Percentiles rank a stretch among this genome's conserved stretches.
These are phyloP conservation scores for Thraustotheca clavata DNA, from an alignment of 352 stramenopile genomes.

Conservation along the genomic window DNA sequence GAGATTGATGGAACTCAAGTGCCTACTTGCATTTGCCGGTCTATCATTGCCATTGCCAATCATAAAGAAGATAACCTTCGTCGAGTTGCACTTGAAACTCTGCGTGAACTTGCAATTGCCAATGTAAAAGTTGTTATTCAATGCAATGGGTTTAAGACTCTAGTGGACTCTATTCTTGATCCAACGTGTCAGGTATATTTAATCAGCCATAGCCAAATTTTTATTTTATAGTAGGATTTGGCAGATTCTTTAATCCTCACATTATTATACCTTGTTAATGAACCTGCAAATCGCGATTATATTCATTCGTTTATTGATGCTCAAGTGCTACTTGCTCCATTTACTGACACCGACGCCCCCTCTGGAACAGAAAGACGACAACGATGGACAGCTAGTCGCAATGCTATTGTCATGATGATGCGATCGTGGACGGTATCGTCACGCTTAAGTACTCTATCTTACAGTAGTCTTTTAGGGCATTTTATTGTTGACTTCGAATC, in stretches of 20 bases:
- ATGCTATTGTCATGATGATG: slow-evolving; percentile 87
- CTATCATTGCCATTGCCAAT: slow-evolving; percentile 71
- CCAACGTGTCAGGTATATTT: slow-evolving; percentile 56
- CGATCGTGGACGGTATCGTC: slow-evolving; percentile 69
- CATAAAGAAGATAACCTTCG: slow-evolving; percentile 87
- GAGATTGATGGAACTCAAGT: slow-evolving; percentile 80
- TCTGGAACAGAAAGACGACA: slow-evolving; percentile 76
- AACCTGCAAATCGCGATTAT: slow-evolving; percentile 73
- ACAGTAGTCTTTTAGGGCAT: slow-evolving; percentile 38
- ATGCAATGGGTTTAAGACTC: slow-evolving; percentile 69
- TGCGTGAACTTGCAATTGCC: slow-evolving; percentile 68
- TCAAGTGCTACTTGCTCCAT: slow-evolving; percentile 75
- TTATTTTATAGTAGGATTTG: slow-evolving; percentile 36
- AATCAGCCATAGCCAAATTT: not conserved
- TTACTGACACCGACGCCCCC: slow-evolving; percentile 82
- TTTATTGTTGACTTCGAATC: slow-evolving; percentile 79
- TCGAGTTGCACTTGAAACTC: slow-evolving; percentile 75
- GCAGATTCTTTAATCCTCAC: slow-evolving; percentile 79
- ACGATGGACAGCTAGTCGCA: slow-evolving; percentile 84
- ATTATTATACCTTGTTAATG: slow-evolving; percentile 76
- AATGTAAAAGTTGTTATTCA: slow-evolving; percentile 79
- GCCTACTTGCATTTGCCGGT: slow-evolving; percentile 72
- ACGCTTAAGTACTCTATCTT: not conserved
- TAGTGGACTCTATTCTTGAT: slow-evolving; percentile 84
- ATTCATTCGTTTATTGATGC: slow-evolving; percentile 85